These are phyloP conservation scores for Thraustotheca clavata DNA, from an alignment of 352 stramenopile species.

Conservation along the genomic window DNA sequence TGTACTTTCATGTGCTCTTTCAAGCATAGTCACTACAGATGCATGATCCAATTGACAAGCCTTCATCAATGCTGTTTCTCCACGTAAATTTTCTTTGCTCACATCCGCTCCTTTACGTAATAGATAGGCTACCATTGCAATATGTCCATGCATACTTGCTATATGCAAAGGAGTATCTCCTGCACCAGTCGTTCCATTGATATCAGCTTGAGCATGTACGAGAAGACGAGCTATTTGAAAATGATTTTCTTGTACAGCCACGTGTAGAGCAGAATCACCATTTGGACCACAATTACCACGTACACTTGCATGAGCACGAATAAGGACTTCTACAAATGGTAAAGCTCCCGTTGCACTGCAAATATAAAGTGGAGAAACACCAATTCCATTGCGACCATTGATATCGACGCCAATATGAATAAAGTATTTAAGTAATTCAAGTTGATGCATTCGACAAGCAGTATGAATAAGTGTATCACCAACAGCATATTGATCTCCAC, in stretches of 20 bases:
- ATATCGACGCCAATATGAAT: conserved; percentile 56
- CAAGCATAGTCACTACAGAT: conserved; percentile 62
- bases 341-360: conserved; percentile 58
- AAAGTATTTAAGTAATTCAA: conserved; percentile 46
- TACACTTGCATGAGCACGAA: conserved; percentile 28
- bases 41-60: conserved; percentile 75
- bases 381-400: conserved; percentile 43
- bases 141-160: conserved; percentile 71
- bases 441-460: conserved; percentile 42
- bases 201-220: conserved; percentile 30
- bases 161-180: conserved; percentile 66
- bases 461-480: conserved; percentile 54
- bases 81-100: conserved; percentile 44
- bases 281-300: conserved; percentile 50
- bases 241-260: conserved; percentile 76
- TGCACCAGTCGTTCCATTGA: conserved; percentile 52
- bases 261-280: conserved; percentile 67
- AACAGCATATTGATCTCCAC: conserved; percentile 26
- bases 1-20: conserved; percentile 25
- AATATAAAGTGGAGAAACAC: conserved; percentile 70
- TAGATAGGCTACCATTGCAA: conserved; percentile 48
- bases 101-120: conserved; percentile 61
- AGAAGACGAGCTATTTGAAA: conserved; percentile 53
- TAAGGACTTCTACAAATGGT: conserved; percentile 45
- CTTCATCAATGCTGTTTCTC: conserved; percentile 70